Evolutionary conservation across 2,329 filamentous ascomycete genomes (phyloP), one percentile per base, ranked within the genome.

Genomic region (Fusarium sublunatum): DNA sequence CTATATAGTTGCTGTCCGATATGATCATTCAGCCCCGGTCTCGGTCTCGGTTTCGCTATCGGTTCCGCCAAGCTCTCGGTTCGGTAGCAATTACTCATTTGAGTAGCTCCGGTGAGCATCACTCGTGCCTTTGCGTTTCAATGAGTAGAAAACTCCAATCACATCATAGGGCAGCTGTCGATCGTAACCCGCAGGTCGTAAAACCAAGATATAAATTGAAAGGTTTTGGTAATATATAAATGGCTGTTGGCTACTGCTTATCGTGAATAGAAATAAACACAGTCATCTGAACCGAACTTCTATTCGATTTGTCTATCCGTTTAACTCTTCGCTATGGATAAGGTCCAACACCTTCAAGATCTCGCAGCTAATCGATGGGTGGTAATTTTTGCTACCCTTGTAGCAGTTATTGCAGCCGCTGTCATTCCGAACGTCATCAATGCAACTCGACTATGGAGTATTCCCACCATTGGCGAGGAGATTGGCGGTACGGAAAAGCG

Each of bases 401-500:
- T 57, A 6, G 32, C 50, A 1, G 55, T 31, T 1, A 7, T 55
- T 7, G 5, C 42, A 9, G 39, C 44, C 5, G 15, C 34, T 13
- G 1, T 65, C 2, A 25, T 12, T 0, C 46, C 61, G 0, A 40
- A 15, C 1, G 5, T 41, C 1, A 10, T 39, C 0, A 32, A n/a
- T 2, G 1, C 25, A 0, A 1, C 50, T 0, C 54, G 50, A 19
- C 36, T 67, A 7, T 63, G 48, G 64, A 39, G 4, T 5, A 53
- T 67, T 0, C 64, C 62, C 0, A 32, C 55, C 4, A 9, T 67
- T 6, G 58, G 64, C 6, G 41, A 52, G 5, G 44, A 53, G 24
- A 24, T 53, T 0, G 58, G 58, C 6, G 54, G 19, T 13, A 32
- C 46, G 0, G 64, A 67, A 9, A 67, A 61, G 36, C 41, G 62